Conservation (phyloP, 2,329 filamentous ascomycete genomes). For the Fusarium goolgardi region DNA sequence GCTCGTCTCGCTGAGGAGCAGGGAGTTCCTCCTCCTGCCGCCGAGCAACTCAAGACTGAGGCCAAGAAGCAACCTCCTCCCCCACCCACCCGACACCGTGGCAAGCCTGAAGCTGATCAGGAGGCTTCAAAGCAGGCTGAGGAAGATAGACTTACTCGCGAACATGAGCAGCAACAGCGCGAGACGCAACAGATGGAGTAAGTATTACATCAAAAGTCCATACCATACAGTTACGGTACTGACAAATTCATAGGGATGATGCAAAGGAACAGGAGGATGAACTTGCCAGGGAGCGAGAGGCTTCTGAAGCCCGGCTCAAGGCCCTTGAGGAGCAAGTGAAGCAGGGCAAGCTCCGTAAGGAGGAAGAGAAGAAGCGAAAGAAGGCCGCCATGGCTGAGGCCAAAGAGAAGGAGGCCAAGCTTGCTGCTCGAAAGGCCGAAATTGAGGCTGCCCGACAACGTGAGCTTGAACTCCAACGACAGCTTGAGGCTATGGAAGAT, state of each 20-base stretch:
- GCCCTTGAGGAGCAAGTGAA: conserved; percentile 94
- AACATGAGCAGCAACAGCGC: conserved; percentile 80
- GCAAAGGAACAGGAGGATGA: conserved; percentile 82
- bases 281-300: conserved; percentile 81
- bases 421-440: conserved; percentile 88
- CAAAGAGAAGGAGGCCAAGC: conserved; percentile 86
- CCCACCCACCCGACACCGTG: conserved; percentile 79
- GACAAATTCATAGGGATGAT: conserved; percentile 69
- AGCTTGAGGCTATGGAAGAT: conserved; percentile 80
- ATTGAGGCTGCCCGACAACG: conserved; percentile 91
- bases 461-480: conserved; percentile 87
- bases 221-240: conserved; percentile 28
- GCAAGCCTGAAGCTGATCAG: conserved; percentile 69
- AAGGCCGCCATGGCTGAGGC: conserved; percentile 88
- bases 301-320: conserved; percentile 82
- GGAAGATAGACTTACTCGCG: conserved; percentile 72
- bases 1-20: conserved; percentile 84
- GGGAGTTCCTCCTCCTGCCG: conserved; percentile 68
- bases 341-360: conserved; percentile 93
- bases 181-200: conserved; percentile 85
- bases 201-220: conserved; percentile 55
- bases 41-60: conserved; percentile 59
- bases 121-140: conserved; percentile 70
- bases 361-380: conserved; percentile 93
- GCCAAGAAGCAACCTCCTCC: conserved; percentile 78